Evolutionary conservation across 176 grass and related monocot species (phyloP).

Genomic region (Rhipidocladum racemiflorum): DNA sequence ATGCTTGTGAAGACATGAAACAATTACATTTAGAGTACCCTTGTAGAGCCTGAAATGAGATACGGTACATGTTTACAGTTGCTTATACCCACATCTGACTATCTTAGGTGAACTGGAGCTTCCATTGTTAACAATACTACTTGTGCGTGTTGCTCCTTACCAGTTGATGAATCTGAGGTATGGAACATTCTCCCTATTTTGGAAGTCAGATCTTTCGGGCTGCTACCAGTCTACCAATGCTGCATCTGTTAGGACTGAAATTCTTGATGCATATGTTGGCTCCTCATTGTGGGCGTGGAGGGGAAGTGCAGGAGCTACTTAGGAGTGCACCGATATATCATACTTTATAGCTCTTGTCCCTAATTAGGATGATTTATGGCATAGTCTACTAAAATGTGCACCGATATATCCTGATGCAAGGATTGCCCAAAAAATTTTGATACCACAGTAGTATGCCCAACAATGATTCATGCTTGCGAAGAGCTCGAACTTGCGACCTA

Average conservation of each 20-base stretch:
- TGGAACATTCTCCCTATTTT: too few species aligned
- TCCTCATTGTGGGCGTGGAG: neutral
- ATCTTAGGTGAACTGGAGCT: constrained; percentile 75
- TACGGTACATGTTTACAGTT: constrained; percentile 5
- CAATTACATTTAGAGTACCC: neutral
- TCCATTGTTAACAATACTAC: constrained; percentile 67
- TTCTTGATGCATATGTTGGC: neutral
- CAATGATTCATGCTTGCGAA: too few species aligned
- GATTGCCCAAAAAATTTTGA: neutral
- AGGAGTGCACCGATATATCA: constrained; percentile 17
- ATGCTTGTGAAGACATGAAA: too few species aligned
- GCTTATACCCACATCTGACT: constrained; percentile 13
- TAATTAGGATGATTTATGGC: neutral
- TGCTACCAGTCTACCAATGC: neutral
- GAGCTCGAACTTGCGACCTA: too few species aligned
- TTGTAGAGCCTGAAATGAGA: neutral
- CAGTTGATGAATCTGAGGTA: constrained; percentile 75
- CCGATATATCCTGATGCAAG: neutral
- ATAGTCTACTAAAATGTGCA: neutral
- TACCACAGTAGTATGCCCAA: too few species aligned
- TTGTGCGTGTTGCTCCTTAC: constrained; percentile 68
- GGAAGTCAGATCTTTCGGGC: neutral
- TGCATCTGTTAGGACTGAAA: neutral
- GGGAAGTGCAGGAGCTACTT: neutral
- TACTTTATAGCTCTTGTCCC: neutral